Evolutionary conservation across 352 stramenopile genomes (phyloP).

Genomic region (Pythium monospermum): DNA sequence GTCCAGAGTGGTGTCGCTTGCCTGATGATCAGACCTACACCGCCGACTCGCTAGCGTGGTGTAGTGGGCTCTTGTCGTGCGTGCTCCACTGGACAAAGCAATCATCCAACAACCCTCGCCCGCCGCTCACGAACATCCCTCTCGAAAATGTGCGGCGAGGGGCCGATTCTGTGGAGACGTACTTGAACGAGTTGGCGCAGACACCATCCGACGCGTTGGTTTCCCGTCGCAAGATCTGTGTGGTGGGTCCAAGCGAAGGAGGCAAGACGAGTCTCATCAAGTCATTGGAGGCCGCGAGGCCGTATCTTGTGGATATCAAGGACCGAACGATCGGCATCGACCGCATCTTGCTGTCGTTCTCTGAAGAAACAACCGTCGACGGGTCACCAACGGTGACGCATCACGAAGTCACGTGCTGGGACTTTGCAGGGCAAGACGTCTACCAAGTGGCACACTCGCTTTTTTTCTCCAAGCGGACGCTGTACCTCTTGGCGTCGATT

Average conservation of each 20-base stretch:
- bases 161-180: background rate
- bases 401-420: slow-evolving; percentile 4
- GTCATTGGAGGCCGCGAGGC: background rate
- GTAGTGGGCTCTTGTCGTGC: background rate
- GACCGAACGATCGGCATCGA: slow-evolving; percentile 1
- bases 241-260: background rate
- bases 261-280: slow-evolving; percentile 1
- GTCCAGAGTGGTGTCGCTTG: background rate
- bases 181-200: background rate
- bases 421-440: slow-evolving; percentile 5
- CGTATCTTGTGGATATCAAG: background rate
- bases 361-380: no score
- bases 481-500: slow-evolving; percentile 3
- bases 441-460: slow-evolving; percentile 8
- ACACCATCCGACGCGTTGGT: background rate
- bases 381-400: no score
- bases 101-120: background rate
- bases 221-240: slow-evolving; percentile 1
- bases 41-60: background rate
- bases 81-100: background rate
- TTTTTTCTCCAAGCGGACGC: slow-evolving; percentile 5
- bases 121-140: background rate
- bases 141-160: background rate
- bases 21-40: background rate
- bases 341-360: background rate